Evolutionary conservation across 176 grass and related monocot genomes (phyloP).

Genomic region (Cymbopogon citratus): DNA sequence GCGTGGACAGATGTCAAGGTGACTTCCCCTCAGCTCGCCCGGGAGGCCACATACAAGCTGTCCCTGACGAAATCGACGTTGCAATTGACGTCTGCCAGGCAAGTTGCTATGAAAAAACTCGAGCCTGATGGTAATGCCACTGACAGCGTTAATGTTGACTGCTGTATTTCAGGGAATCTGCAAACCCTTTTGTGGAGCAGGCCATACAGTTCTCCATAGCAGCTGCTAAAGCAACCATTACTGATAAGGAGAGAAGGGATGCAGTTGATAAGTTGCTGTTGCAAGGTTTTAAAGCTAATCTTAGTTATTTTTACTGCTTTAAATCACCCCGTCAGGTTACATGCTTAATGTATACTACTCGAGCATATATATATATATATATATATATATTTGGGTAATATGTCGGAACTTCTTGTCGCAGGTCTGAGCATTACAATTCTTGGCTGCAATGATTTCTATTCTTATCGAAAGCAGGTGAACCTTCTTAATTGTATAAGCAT

Average conservation of each 20-base stretch:
- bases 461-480: constrained; percentile 79
- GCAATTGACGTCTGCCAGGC: constrained; percentile 66
- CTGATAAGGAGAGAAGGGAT: constrained; percentile 55
- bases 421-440: constrained; percentile 78
- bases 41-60: constrained; percentile 69
- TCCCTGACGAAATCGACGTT: constrained; percentile 67
- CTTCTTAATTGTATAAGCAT: constrained; percentile 7
- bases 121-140: not conserved
- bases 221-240: constrained; percentile 51
- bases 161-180: constrained; percentile 40
- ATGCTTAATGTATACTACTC: not conserved
- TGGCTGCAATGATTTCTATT: constrained; percentile 96
- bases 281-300: constrained; percentile 48
- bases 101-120: not conserved
- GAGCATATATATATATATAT: not conserved
- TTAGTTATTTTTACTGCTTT: not conserved
- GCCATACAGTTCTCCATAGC: constrained; percentile 73
- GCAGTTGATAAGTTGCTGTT: constrained; percentile 63
- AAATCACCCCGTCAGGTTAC: not conserved
- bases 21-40: constrained; percentile 75
- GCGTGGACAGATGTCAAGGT: constrained; percentile 88
- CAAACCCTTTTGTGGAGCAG: constrained; percentile 93
- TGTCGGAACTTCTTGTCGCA: constrained; percentile 24
- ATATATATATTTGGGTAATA: not conserved
- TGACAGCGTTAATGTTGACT: not conserved